Conservation (phyloP, 345 rosid species). For the Clausena lansium region DNA sequence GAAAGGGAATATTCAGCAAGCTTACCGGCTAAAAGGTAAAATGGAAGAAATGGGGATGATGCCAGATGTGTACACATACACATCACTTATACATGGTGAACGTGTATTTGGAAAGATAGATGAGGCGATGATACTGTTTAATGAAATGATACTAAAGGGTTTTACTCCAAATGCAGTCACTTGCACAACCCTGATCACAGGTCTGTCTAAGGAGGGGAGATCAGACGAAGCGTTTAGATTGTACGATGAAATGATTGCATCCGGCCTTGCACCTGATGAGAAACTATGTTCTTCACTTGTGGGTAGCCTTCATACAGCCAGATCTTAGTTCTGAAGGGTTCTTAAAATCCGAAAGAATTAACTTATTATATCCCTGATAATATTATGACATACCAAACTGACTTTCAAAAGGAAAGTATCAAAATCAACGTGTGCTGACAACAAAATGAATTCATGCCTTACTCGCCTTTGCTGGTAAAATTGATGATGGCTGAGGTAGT, state of each 20-base stretch:
- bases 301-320: conserved; percentile 51
- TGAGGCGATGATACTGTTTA: conserved; percentile 60
- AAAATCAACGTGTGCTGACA: background rate
- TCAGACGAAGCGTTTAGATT: conserved; percentile 77
- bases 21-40: conserved; percentile 50
- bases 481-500: background rate
- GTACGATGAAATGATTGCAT: conserved; percentile 63
- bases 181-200: conserved; percentile 63
- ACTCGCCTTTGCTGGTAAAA: background rate
- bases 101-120: conserved; percentile 61
- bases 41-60: conserved; percentile 51
- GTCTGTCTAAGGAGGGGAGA: conserved; percentile 69
- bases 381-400: background rate
- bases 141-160: conserved; percentile 52
- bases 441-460: background rate
- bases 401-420: background rate
- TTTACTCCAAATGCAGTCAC: conserved; percentile 44
- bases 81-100: conserved; percentile 78
- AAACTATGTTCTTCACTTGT: conserved; percentile 69
- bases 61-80: conserved; percentile 64
- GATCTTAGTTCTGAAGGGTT: conserved; percentile 8
- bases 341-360: background rate
- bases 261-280: conserved; percentile 63
- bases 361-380: background rate
- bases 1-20: conserved; percentile 66